Evolutionary conservation across 208 protist species (phyloP), one percentile per base, ranked within the genome.

Genomic region (Crithidia expoeki): DNA sequence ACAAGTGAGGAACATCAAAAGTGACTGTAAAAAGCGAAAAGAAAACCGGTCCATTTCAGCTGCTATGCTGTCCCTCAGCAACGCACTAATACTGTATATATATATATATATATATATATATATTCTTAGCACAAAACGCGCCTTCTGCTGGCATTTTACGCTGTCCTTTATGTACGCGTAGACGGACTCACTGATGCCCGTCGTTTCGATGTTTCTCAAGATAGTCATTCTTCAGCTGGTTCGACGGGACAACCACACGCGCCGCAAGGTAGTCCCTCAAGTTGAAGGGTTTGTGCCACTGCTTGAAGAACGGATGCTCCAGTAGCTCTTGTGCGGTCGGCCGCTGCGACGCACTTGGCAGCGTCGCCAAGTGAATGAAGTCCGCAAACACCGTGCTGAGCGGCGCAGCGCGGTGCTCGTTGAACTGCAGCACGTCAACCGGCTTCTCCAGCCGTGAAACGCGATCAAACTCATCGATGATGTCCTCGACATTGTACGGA

Each of bases 291-390:
- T 68, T 68, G 23, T 65, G 72, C 88, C 90, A 95, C 81, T 95
- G 90, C 30, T 80, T 67, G 62, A 97, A 94, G 73, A 95, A 97
- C 0, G 90, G 90, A 69, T 97, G 92, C 72, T 93, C 89, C 9
- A 95, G 87, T 51, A 97, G 81, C 62, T 94, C 86, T 58, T 82
- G 55, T 12, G 90, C 90, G 10, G 89, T 94, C 28, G 85, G 84
- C 7, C 92, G 85, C 60, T 92, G 77, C 49, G 70, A 66, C 19
- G 90, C 77, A 14, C 53, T 42, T 2, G 90, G 87, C 60, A 90
- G 47, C 51, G 85, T 95, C 4, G 85, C 82, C 21, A 90, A 73
- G 19, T 61, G 78, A 32, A 92, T 78, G 71, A 95, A 95, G 55
- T 95, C 89, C 5, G 76, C 62, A 53, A 95, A 95, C 3, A 80